Base-by-base conservation (phyloP, 495 filamentous ascomycete genomes). In the Cenococcum geophilum region DNA sequence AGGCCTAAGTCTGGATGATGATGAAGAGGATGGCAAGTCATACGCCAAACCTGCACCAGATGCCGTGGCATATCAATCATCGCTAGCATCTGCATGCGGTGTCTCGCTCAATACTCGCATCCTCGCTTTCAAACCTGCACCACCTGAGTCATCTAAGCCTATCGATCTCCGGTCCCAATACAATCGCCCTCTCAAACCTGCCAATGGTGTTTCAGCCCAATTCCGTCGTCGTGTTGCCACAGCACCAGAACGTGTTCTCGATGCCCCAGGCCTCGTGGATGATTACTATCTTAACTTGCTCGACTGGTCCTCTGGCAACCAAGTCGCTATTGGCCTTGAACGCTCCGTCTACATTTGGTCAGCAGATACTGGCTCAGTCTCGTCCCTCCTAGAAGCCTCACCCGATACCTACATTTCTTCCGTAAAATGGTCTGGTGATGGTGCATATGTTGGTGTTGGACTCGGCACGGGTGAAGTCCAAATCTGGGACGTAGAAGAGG, bases 281-380 rank as follows among this genome's bases (percentile, higher is more conserved):
- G 93, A 99, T 74, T 99, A 97, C 81, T 99, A 99, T 72, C 87
- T 99, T 69, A 99, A 99, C 77, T 79, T 99, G 32, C 79, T 97
- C 20, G 93, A 99, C 77, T 99, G 93, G 93, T 95, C 89, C 73
- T 92, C 89, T 18, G 86, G 86, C 47, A 99, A 99, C 79, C 93
- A 97, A 73, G 92, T 99, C 53, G 93, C 93, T 32, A 97, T 99
- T 71, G 93, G 93, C 51, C 83, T 99, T 14, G 93, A 97, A 76
- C 91, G 93, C 56, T 95, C 85, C 62, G 92, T 97, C 60, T 99
- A 97, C 68, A 89, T 99, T 67, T 99, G 95, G 93, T 97, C 92
- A n/a, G 93, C 95, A 14, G 92, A 99, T 47, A 84, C 88, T 59
- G 93, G 93, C 59, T 79, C 87, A 1, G 93, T 97, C 37, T 87